Percentiles rank a stretch among this genome's conserved stretches.
phyloP scores from a whole-genome alignment of 768 basidiomycete species.

The Goffeauzyma gilvescens region DNA sequence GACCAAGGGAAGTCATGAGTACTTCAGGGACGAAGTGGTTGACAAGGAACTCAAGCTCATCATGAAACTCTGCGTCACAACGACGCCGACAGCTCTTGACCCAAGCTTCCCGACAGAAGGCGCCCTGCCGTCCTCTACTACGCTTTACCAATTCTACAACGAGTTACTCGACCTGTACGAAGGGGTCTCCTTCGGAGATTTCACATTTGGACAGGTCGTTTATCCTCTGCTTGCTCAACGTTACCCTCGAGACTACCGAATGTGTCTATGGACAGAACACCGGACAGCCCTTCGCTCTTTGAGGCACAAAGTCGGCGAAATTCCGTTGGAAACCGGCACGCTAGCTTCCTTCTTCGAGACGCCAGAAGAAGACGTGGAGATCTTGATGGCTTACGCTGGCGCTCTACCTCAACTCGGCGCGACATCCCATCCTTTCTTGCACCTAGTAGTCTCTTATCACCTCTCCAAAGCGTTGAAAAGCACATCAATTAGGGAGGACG shows the following conservation, averaged over 20 bases:
- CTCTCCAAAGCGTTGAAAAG: conserved; percentile 8
- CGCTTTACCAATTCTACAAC: conserved; percentile 86
- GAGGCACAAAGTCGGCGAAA: conserved; percentile 32
- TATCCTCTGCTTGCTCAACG: conserved; percentile 56
- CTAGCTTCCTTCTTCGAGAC: conserved; percentile 16
- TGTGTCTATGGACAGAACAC: conserved; percentile 64
- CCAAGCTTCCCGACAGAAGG: not conserved
- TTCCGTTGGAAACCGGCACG: conserved; percentile 15
- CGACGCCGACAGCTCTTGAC: too few species aligned
- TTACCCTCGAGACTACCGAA: conserved; percentile 66
- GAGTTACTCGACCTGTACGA: conserved; percentile 83
- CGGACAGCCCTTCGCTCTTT: conserved; percentile 24
- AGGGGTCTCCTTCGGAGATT: conserved; percentile 68
- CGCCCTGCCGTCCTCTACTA: conserved; percentile 48
- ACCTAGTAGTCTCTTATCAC: conserved; percentile 16
- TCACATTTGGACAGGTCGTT: conserved; percentile 53
- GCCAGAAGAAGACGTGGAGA: conserved; percentile 17
- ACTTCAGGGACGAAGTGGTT: conserved; percentile 61
- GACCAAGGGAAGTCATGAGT: conserved; percentile 37
- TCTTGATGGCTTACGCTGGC: conserved; percentile 16
- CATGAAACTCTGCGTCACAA: conserved; percentile 13
- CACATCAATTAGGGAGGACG: too few species aligned
- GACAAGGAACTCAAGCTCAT: conserved; percentile 14
- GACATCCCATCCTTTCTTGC: conserved; percentile 15
- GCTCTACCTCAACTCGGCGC: conserved; percentile 14